Evolutionary conservation across 495 filamentous ascomycete genomes (phyloP).

Genomic region (Hypomontagnella monticulosa): DNA sequence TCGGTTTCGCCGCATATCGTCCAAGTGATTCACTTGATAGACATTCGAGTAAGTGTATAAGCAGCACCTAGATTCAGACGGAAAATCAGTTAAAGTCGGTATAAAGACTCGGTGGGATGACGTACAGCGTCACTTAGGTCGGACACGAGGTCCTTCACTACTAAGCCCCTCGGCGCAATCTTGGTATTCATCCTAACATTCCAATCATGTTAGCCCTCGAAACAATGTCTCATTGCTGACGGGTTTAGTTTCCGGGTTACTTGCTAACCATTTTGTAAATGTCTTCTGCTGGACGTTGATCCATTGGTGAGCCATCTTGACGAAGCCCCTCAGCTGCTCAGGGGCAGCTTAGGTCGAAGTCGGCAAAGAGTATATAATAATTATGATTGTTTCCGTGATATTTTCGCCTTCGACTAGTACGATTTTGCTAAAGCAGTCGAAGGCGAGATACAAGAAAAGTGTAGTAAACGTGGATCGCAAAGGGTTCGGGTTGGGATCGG

Average conservation of each 20-base stretch:
- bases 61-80: constrained; percentile 70
- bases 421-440: constrained; percentile 15
- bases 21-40: constrained; percentile 92
- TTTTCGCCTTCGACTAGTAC: constrained; percentile 41
- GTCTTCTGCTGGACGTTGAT: constrained; percentile 98
- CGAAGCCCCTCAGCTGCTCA: constrained; percentile 53
- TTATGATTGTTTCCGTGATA: constrained; percentile 44
- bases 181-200: constrained; percentile 89
- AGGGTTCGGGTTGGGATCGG: constrained; percentile 35
- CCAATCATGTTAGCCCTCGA: constrained; percentile 37
- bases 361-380: constrained; percentile 25
- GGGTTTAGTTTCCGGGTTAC: constrained; percentile 17
- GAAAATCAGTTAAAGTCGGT: not conserved
- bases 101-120: constrained; percentile 24
- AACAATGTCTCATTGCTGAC: constrained; percentile 21
- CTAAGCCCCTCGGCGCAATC: constrained; percentile 75
- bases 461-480: constrained; percentile 45
- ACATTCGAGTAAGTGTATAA: constrained; percentile 97
- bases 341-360: constrained; percentile 33
- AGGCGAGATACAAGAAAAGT: constrained; percentile 22
- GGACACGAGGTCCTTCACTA: constrained; percentile 82
- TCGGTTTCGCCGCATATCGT: constrained; percentile 93
- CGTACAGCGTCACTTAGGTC: constrained; percentile 94
- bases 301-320: constrained; percentile 85
- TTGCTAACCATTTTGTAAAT: constrained; percentile 92